Base-by-base conservation (phyloP, 352 stramenopile genomes). In the Albugo candida region DNA sequence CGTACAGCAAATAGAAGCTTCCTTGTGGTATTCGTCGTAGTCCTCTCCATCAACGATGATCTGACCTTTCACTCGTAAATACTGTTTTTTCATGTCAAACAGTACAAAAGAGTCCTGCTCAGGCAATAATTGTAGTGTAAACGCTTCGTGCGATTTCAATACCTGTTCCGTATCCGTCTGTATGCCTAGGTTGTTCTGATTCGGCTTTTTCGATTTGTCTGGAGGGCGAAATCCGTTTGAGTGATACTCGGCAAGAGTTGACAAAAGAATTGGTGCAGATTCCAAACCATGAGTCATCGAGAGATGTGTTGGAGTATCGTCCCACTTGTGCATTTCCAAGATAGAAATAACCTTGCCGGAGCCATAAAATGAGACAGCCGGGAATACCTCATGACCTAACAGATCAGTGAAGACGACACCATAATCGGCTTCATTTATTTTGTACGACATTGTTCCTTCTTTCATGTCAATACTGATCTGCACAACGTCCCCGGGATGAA, bases 401-500 rank as follows among this genome's bases (percentile, higher is more conserved):
- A 92, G 53, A 53, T 92, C 76, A 1, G 72, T 88, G 50, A 92
- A 92, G 1, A 84, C 79, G 10, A 83, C 70, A 3, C 79, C 79
- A 52, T 93, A 82, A 39, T 93, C 81, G 0, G 70, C 86, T 14
- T 82, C 73, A 46, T 95, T 95, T 55, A 94, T 88, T 56, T 83
- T 86, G 63, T 85, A 93, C 8, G 66, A 61, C 43, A 95, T 50
- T 8, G 77, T 92, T 11, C 79, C 76, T 68, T 84, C 77, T 11
- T 49, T 65, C 77, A 95, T 84, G 52, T 95, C 80, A 46, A 95
- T 65, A 48, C 93, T 76, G 42, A 94, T 67, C 54, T 88, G 70
- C 35, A 93, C 65, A 10, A 81, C 70, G 53, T 94, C 82, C 13
- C 82, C 82, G 17, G 82, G 81, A 35, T 94, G 82, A 1, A 93